Conservation (phyloP, 495 filamentous ascomycete genomes). For the Neurospora sp. region DNA sequence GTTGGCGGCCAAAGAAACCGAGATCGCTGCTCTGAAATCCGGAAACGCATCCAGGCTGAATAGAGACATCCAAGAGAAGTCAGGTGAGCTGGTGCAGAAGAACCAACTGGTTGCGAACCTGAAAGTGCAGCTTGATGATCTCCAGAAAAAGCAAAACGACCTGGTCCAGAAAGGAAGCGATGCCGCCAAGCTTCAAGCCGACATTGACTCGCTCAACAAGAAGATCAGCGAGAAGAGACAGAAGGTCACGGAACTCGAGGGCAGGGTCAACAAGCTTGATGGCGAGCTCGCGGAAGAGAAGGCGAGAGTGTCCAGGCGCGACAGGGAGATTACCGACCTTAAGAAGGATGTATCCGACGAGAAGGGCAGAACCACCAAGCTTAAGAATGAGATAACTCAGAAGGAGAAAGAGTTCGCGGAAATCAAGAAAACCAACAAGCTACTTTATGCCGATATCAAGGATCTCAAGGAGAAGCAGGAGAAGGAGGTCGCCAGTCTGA, state of each 20-base stretch:
- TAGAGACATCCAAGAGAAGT: background rate
- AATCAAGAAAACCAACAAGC: background rate
- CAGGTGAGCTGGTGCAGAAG: background rate
- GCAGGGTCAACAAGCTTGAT: background rate
- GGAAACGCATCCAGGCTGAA: background rate
- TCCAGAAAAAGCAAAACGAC: background rate
- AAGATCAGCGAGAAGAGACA: background rate
- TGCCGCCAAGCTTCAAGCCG: background rate
- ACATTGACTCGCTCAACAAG: background rate
- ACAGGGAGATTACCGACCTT: background rate
- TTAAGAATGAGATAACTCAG: background rate
- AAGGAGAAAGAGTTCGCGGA: background rate
- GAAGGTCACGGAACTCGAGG: background rate
- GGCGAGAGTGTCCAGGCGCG: background rate
- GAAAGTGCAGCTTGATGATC: background rate
- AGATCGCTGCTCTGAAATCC: background rate
- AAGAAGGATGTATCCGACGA: background rate
- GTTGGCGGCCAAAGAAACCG: background rate
- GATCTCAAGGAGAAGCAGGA: background rate
- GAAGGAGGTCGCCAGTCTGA: background rate
- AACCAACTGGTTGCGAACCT: background rate
- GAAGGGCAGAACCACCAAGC: background rate
- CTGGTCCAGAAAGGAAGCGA: background rate
- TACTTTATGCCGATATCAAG: background rate
- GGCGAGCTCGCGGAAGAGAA: background rate